Conservation (phyloP, 257 asterid genomes). For the Agastache rugosa region DNA sequence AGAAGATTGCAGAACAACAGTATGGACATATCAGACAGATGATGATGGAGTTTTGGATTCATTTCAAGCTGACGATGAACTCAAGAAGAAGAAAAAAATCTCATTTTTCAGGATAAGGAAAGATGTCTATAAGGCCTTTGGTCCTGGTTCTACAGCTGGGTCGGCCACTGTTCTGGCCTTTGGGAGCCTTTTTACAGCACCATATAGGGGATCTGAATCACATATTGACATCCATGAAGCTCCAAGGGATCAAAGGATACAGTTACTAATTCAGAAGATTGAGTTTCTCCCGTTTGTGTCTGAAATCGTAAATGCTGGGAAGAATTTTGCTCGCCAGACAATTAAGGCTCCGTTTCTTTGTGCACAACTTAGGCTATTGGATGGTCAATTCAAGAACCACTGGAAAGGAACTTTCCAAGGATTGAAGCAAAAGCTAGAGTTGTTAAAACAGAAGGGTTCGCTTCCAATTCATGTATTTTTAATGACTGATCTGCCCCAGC, state of each 20-base stretch:
- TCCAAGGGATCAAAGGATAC: slow-evolving; percentile 59
- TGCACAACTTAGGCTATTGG: slow-evolving; percentile 85
- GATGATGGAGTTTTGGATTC: slow-evolving; percentile 73
- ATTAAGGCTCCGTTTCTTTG: slow-evolving; percentile 79
- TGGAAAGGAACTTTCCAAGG: slow-evolving; percentile 62
- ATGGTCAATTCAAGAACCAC: slow-evolving; percentile 96
- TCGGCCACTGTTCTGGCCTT: slow-evolving; percentile 65
- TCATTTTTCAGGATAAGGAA: slow-evolving; percentile 71
- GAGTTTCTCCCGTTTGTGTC: slow-evolving; percentile 82
- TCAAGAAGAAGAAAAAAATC: slow-evolving; percentile 76
- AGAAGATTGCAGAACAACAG: slow-evolving; percentile 82
- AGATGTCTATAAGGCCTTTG: slow-evolving; percentile 70
- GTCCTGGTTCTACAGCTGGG: slow-evolving; percentile 76
- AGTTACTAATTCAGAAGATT: slow-evolving; percentile 56
- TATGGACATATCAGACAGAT: slow-evolving; percentile 75
- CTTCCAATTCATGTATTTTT: slow-evolving; percentile 76
- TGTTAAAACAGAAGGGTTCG: slow-evolving; percentile 57
- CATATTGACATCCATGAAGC: slow-evolving; percentile 82
- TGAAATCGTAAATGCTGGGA: slow-evolving; percentile 71
- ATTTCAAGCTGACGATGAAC: slow-evolving; percentile 82
- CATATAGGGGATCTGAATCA: slow-evolving; percentile 82
- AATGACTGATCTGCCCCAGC: slow-evolving; percentile 89
- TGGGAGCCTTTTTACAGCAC: slow-evolving; percentile 85
- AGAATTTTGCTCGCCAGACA: slow-evolving; percentile 59
- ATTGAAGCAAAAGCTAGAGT: slow-evolving; percentile 62